These are phyloP conservation scores for Pseudogymnoascus sp. DNA, from an alignment of 2,329 filamentous ascomycete genomes.

Conservation along the genomic window DNA sequence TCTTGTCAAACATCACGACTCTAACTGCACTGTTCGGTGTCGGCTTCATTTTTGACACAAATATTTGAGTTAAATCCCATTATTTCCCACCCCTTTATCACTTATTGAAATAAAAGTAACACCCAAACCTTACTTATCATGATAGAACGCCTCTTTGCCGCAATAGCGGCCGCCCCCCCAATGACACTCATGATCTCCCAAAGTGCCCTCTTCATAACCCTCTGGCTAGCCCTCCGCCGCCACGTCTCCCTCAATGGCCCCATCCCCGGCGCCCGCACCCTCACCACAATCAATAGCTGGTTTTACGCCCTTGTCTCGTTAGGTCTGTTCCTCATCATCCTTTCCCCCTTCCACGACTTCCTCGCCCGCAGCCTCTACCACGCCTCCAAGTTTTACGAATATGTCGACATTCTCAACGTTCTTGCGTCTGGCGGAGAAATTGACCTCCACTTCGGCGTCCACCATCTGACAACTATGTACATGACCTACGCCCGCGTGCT, in stretches of 20 bases:
- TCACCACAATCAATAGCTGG: background rate
- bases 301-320: background rate
- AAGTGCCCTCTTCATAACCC: background rate
- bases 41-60: background rate
- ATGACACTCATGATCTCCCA: background rate
- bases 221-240: background rate
- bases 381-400: slow-evolving; percentile 31
- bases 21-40: background rate
- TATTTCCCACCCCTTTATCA: background rate
- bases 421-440: slow-evolving; percentile 25
- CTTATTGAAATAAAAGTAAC: background rate
- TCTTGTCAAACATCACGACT: background rate
- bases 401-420: slow-evolving; percentile 30
- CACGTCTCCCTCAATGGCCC: background rate
- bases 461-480: slow-evolving; percentile 31
- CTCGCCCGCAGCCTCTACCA: slow-evolving; percentile 22
- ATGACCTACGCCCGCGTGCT: slow-evolving; percentile 27
- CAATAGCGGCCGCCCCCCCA: background rate
- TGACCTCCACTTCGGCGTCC: slow-evolving; percentile 28
- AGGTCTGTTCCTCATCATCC: slow-evolving; percentile 9
- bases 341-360: background rate
- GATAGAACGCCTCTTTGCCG: background rate
- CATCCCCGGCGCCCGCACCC: background rate
- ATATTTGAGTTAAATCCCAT: background rate
- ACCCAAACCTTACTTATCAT: background rate